Evolutionary conservation across 768 basidiomycete genomes (phyloP), one percentile per base, ranked within the genome.

Genomic region (Tricholoma hemisulphureum): DNA sequence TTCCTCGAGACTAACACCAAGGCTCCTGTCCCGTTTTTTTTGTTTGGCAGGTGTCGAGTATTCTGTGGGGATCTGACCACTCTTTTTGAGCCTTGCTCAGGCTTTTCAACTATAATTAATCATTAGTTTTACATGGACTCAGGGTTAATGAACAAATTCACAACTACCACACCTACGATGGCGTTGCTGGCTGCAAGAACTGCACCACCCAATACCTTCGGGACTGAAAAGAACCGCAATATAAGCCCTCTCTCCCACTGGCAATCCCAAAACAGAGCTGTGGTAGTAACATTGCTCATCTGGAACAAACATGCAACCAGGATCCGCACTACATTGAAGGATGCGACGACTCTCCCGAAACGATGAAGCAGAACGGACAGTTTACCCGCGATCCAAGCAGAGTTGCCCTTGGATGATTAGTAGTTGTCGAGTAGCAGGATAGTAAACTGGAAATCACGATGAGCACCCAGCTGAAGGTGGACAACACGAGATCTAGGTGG

Each of bases 381-480:
- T 14, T 10, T 28, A 8, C 61, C 56, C 4, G 69, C 61, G 21
- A 67, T 21, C 2, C 37, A 41, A 45, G 34, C 26, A 6, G 54
- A 31, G 6, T 49, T 2, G 9, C 26, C 46, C 24, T 24, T 9
- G 32, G 60, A 53, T 7, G n/a, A n/a, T n/a, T n/a, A n/a, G 31
- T 35, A 31, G 32, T 34, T 28, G 63, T 59, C 5, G 63, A 64
- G 35, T 68, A 67, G 49, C 70, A 67, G 1, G 69, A 61, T 4
- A 75, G 66, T n/a, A 65, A 52, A 48, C 69, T 70, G 2, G 73
- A 76, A 16, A 57, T 32, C 28, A 72, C 61, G 10, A 71, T 61
- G 4, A 74, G 4, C 20, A 69, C 46, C 73, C 73, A 73, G 21
- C 70, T 61, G 16, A 71, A 23, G 2, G 74, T 75, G 0, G 74